These are phyloP conservation scores for Penicillium sp. DNA, from an alignment of 2,329 filamentous ascomycete genomes.

Conservation along the genomic window DNA sequence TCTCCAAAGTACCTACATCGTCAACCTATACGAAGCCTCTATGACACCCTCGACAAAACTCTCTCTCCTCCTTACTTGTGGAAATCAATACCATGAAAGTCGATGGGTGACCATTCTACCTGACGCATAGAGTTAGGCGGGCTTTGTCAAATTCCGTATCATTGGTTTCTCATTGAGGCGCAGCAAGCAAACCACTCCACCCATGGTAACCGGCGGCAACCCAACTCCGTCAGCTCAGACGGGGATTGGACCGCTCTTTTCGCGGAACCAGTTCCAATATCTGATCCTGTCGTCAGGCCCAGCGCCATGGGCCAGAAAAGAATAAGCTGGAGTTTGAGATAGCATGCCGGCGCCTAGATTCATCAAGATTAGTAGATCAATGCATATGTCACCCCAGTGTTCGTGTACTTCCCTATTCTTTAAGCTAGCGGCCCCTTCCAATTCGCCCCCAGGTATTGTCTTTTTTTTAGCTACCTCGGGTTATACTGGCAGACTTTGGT, in stretches of 20 bases:
- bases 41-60: not conserved
- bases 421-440: not conserved
- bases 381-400: not conserved
- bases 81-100: not conserved
- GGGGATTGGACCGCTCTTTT: conserved; percentile 4
- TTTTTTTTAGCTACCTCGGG: not conserved
- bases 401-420: not conserved
- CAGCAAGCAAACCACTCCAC: conserved; percentile 6
- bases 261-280: not conserved
- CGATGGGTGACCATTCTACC: not conserved
- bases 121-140: conserved; percentile 7
- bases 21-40: not conserved
- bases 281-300: not conserved
- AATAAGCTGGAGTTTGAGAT: not conserved
- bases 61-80: not conserved
- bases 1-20: not conserved
- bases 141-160: not conserved
- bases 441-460: not conserved
- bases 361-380: not conserved
- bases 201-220: conserved; percentile 7
- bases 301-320: not conserved
- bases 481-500: not conserved
- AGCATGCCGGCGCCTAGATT: not conserved
- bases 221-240: conserved; percentile 4
- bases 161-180: conserved; percentile 16